phyloP scores from a whole-genome alignment of 139 green algal species.

The Chlorella sp. region DNA sequence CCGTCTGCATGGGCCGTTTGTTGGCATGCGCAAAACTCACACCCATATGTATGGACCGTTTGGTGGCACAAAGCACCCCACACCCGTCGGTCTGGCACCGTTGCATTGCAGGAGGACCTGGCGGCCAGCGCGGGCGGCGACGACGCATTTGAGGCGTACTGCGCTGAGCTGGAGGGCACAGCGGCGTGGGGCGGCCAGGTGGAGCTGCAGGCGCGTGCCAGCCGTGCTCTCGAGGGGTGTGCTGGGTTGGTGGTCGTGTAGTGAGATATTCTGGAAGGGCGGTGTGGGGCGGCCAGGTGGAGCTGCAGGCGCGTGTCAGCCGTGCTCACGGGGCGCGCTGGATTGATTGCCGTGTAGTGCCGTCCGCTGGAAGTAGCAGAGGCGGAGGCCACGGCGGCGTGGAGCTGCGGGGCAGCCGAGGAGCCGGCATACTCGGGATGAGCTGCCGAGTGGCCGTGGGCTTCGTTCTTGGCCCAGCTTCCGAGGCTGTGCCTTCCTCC shows the following conservation, averaged over 20 bases:
- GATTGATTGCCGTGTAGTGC: too few relatives aligned
- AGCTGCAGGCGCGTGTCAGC: too few relatives aligned
- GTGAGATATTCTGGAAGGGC: not conserved
- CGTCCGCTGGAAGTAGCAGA: too few relatives aligned
- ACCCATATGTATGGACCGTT: too few relatives aligned
- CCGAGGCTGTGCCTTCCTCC: not conserved
- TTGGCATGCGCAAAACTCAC: too few relatives aligned
- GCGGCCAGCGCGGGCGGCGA: slow-evolving; percentile 2
- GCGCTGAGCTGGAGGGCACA: slow-evolving; percentile 72
- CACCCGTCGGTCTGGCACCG: too few relatives aligned
- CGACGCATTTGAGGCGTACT: slow-evolving; percentile 75
- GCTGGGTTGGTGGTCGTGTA: not conserved
- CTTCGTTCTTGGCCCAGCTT: not conserved
- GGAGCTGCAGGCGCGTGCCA: slow-evolving; percentile 76
- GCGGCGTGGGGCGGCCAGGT: slow-evolving; percentile 93
- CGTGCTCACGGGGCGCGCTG: too few relatives aligned
- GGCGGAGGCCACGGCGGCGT: too few relatives aligned
- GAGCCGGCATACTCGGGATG: not conserved
- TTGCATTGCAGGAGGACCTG: slow-evolving; percentile 38
- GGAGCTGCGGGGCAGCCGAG: too few relatives aligned
- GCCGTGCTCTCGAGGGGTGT: too few relatives aligned
- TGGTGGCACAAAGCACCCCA: too few relatives aligned
- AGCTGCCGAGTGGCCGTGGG: not conserved
- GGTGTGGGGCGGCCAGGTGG: not conserved
- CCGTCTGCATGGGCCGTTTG: too few relatives aligned